Conservation (phyloP, 495 filamentous ascomycete genomes). For the Geoglossum glabrum region DNA sequence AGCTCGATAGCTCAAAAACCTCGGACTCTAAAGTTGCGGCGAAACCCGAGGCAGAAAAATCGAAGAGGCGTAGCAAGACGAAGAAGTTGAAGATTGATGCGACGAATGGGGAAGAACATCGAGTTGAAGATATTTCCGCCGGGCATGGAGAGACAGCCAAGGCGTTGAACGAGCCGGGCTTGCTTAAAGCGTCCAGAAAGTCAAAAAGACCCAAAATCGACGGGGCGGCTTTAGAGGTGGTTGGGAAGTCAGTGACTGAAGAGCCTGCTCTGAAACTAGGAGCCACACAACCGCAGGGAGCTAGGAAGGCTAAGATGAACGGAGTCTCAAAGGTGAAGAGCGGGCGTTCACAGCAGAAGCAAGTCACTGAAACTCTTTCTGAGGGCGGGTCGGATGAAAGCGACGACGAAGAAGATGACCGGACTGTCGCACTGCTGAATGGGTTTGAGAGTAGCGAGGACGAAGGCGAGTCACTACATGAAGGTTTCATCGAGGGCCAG, state of each 20-base stretch:
- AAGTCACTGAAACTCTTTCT: conserved; percentile 13
- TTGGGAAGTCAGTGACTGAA: background rate
- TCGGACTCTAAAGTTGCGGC: background rate
- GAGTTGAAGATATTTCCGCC: background rate
- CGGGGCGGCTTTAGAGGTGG: background rate
- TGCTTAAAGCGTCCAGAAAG: background rate
- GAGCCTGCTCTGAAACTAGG: background rate
- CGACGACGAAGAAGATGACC: conserved; percentile 33
- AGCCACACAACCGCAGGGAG: background rate
- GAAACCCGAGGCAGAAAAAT: conserved; percentile 9
- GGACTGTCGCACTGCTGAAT: conserved; percentile 46
- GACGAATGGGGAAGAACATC: background rate
- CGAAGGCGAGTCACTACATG: conserved; percentile 20
- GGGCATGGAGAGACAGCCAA: background rate
- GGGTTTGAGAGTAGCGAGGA: conserved; percentile 71
- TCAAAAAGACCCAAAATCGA: background rate
- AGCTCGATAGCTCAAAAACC: conserved; percentile 13
- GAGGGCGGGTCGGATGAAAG: conserved; percentile 16
- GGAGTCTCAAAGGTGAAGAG: conserved; percentile 14
- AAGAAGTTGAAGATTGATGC: background rate
- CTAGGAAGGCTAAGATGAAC: conserved; percentile 11
- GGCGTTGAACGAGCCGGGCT: background rate
- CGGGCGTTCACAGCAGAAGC: conserved; percentile 23
- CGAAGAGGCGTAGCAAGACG: background rate
- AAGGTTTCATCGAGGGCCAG: conserved; percentile 20